These are phyloP conservation scores for Hirsutella rhossiliensis DNA, from an alignment of 2,329 filamentous ascomycete species.

Conservation along the genomic window DNA sequence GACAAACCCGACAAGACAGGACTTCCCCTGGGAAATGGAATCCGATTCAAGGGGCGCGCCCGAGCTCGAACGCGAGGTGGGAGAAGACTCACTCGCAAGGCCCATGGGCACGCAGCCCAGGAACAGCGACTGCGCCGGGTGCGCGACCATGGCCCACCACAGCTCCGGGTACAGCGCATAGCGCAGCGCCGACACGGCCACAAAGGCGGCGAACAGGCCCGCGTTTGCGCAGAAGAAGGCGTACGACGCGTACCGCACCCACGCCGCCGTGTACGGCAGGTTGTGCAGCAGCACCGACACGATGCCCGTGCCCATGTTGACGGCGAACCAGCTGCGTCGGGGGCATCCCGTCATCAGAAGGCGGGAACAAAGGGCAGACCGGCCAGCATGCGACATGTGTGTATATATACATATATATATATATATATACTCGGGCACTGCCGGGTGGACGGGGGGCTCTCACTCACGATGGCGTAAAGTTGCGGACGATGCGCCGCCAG, in stretches of 20 bases:
- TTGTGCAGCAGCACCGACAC: slow-evolving; percentile 50
- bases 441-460: background rate
- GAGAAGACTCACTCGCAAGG: slow-evolving; percentile 35
- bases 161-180: slow-evolving; percentile 56
- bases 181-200: slow-evolving; percentile 41
- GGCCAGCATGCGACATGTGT: too few relatives aligned
- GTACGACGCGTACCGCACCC: slow-evolving; percentile 47
- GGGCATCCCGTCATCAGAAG: too few relatives aligned
- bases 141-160: slow-evolving; percentile 52
- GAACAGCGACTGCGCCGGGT: slow-evolving; percentile 57
- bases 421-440: too few relatives aligned
- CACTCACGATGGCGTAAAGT: slow-evolving; percentile 42
- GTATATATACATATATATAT: too few relatives aligned
- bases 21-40: background rate
- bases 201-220: slow-evolving; percentile 42
- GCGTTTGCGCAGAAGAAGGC: slow-evolving; percentile 50
- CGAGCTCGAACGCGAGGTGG: background rate
- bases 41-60: too few relatives aligned
- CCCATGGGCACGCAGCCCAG: slow-evolving; percentile 58
- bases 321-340: slow-evolving; percentile 40
- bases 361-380: too few relatives aligned
- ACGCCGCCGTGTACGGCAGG: slow-evolving; percentile 46
- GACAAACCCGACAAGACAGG: background rate
- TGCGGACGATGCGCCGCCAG: slow-evolving; percentile 34
- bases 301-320: slow-evolving; percentile 58